Evolutionary conservation across 495 filamentous ascomycete species (phyloP).

Genomic region (Penicillium bialowiezense): DNA sequence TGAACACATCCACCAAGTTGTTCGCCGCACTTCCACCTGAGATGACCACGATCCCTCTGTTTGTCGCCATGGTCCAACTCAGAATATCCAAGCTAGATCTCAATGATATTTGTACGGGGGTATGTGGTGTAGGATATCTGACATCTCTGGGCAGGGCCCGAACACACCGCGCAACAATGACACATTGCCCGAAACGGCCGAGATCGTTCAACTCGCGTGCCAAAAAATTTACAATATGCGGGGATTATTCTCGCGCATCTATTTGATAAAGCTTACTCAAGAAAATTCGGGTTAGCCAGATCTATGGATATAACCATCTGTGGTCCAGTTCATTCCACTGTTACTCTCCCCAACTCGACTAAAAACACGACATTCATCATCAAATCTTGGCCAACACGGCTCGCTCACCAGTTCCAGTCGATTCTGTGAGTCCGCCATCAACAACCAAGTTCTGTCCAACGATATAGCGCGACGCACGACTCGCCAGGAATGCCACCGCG

Average conservation of each 20-base stretch:
- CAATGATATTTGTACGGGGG: background rate
- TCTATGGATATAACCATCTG: no score
- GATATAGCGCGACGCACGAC: slow-evolving; percentile 10
- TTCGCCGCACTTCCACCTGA: slow-evolving; percentile 92
- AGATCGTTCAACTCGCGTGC: background rate
- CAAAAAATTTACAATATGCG: no score
- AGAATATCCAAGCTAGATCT: background rate
- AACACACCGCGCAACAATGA: slow-evolving; percentile 1
- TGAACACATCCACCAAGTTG: slow-evolving; percentile 89
- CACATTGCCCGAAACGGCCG: background rate
- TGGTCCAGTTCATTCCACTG: no score
- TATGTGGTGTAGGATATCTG: background rate
- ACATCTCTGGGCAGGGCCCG: background rate
- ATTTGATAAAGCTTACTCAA: no score
- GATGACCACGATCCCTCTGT: slow-evolving; percentile 72
- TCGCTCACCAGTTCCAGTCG: slow-evolving; percentile 9
- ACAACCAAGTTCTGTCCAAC: slow-evolving; percentile 15
- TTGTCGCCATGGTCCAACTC: slow-evolving; percentile 14
- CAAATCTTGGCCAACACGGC: background rate
- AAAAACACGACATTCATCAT: background rate
- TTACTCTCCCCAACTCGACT: no score
- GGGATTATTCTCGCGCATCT: no score
- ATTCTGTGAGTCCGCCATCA: slow-evolving; percentile 20
- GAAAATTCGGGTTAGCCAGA: no score
- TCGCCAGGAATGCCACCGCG: slow-evolving; percentile 13